A percentile compares a stretch with the other conserved stretches of the same genome.
Conservation (phyloP, 805 yeast genomes). For the Candida golubevii region DNA sequence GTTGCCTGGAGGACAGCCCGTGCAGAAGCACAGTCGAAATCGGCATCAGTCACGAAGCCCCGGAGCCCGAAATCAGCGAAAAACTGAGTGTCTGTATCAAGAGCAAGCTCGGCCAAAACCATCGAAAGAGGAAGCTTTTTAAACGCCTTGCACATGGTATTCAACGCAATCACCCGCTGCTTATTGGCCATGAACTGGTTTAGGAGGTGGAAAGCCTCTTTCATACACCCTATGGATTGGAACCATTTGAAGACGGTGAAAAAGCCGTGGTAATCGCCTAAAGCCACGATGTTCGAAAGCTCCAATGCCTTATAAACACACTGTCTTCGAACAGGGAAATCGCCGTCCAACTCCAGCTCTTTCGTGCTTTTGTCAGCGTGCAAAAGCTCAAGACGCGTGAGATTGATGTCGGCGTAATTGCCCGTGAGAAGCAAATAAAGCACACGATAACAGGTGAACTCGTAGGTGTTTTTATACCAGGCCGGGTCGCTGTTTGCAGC, state of each 20-base stretch:
- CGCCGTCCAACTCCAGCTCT: neutral
- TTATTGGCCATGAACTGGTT: constrained; percentile 15
- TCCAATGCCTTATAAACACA: constrained; percentile 13
- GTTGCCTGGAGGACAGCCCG: constrained; percentile 34
- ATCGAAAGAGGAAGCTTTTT: constrained; percentile 10
- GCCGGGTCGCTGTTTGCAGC: constrained; percentile 26
- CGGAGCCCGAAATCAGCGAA: constrained; percentile 31
- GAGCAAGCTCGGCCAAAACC: constrained; percentile 8
- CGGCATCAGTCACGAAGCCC: constrained; percentile 19
- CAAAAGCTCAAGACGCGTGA: constrained; percentile 22
- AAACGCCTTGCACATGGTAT: constrained; percentile 18
- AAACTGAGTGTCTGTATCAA: constrained; percentile 4
- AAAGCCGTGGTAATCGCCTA: constrained; percentile 30
- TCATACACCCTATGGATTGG: constrained; percentile 1
- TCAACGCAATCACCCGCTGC: constrained; percentile 14
- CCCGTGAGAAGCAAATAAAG: constrained; percentile 72
- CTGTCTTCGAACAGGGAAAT: constrained; percentile 1
- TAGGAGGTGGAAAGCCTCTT: constrained; percentile 14
- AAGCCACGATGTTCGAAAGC: constrained; percentile 6
- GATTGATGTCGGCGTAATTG: constrained; percentile 53
- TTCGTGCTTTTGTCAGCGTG: constrained; percentile 3
- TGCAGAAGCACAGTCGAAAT: constrained; percentile 30
- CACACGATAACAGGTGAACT: constrained; percentile 69
- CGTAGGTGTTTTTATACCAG: constrained; percentile 26
- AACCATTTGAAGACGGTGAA: constrained; percentile 21